Percentiles rank a stretch among this genome's conserved stretches.
phyloP scores from a whole-genome alignment of 208 protist genomes.

The Kentomonas sorsogonicus region DNA sequence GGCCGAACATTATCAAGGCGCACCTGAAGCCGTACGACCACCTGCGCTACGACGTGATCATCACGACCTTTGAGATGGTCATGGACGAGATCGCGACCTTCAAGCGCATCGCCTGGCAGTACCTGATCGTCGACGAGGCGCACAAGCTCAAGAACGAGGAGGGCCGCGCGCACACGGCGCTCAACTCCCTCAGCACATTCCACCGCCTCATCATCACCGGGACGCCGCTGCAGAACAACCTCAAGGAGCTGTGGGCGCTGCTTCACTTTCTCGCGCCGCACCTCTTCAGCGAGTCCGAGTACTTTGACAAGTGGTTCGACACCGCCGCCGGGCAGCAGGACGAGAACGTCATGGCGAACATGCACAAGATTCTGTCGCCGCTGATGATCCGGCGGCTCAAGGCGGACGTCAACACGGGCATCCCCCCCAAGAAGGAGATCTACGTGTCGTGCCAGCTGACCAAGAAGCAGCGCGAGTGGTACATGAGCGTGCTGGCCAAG shows the following conservation, averaged over 20 bases:
- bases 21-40: constrained; percentile 50
- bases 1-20: constrained; percentile 65
- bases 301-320: constrained; percentile 94
- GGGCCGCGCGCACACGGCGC: constrained; percentile 47
- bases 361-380: constrained; percentile 92
- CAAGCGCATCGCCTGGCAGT: constrained; percentile 89
- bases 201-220: constrained; percentile 97
- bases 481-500: constrained; percentile 93
- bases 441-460: constrained; percentile 93
- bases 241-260: constrained; percentile 95
- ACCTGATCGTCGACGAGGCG: constrained; percentile 99
- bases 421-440: constrained; percentile 98
- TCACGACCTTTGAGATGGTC: constrained; percentile 98
- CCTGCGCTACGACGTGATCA: constrained; percentile 87
- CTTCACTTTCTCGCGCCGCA: constrained; percentile 93
- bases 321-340: constrained; percentile 76
- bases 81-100: constrained; percentile 88
- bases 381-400: constrained; percentile 97
- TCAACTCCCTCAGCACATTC: constrained; percentile 65
- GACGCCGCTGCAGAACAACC: constrained; percentile 97
- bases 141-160: constrained; percentile 95
- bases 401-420: constrained; percentile 92
- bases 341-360: constrained; percentile 65
- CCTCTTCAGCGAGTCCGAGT: constrained; percentile 82
- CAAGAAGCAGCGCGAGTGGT: constrained; percentile 93